Percentiles rank a stretch among this genome's conserved stretches.
These are phyloP conservation scores for Neofusicoccum kwambonambiense DNA, from an alignment of 2,329 filamentous ascomycete species.

Conservation along the genomic window DNA sequence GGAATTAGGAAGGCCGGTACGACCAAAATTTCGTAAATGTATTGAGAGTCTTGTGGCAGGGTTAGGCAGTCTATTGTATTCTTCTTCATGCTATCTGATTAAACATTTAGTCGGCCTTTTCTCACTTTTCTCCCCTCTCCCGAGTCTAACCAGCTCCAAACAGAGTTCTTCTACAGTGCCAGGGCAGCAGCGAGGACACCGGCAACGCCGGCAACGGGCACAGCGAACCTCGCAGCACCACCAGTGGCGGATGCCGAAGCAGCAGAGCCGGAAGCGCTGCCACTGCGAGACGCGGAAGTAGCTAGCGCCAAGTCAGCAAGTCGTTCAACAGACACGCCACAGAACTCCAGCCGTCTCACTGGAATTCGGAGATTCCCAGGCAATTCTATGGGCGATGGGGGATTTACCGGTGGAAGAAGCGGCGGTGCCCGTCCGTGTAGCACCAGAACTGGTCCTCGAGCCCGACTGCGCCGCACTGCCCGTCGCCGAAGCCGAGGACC, in stretches of 20 bases:
- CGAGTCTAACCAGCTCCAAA: neutral
- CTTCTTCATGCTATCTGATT: too few relatives aligned
- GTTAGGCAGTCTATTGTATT: too few relatives aligned
- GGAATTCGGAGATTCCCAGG: too few relatives aligned
- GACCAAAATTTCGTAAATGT: too few relatives aligned
- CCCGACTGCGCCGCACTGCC: neutral
- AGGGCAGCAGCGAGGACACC: constrained; percentile 7
- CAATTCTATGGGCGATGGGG: too few relatives aligned
- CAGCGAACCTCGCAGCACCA: constrained; percentile 4
- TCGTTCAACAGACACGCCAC: neutral
- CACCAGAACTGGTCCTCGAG: neutral
- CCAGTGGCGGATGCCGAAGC: neutral
- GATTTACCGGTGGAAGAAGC: neutral
- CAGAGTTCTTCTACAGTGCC: neutral
- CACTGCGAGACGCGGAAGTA: neutral
- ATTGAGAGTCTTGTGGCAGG: too few relatives aligned
- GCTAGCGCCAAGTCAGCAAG: neutral
- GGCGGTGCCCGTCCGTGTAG: neutral
- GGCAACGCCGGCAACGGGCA: neutral
- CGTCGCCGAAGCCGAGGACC: neutral
- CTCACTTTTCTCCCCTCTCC: neutral
- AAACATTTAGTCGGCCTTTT: too few relatives aligned
- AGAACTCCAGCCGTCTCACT: too few relatives aligned
- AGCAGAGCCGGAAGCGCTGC: neutral
- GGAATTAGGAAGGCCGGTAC: too few relatives aligned